Evolutionary conservation across 2,329 filamentous ascomycete species (phyloP).

Genomic region (Diaporthe caulivora): DNA sequence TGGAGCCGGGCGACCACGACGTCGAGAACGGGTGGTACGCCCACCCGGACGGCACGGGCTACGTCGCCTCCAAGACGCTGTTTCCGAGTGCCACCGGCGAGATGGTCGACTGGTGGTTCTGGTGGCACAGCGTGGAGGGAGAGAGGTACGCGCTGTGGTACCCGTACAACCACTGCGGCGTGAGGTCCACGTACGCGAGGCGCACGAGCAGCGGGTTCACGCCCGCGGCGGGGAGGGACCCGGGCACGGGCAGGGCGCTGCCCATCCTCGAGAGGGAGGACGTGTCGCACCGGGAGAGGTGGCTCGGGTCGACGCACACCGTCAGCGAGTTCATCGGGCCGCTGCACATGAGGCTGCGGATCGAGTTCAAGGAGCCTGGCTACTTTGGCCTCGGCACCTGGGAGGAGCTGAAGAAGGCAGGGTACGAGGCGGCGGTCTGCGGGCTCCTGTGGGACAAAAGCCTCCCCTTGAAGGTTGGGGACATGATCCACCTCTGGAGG

Average conservation of each 20-base stretch:
- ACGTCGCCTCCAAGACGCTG: conserved; percentile 39
- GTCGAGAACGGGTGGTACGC: conserved; percentile 41
- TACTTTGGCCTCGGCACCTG: conserved; percentile 33
- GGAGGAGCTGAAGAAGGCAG: conserved; percentile 32
- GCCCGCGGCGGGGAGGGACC: neutral
- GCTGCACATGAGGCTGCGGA: conserved; percentile 30
- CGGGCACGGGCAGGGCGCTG: neutral
- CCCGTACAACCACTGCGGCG: conserved; percentile 38
- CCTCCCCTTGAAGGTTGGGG: conserved; percentile 39
- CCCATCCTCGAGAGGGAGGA: conserved; percentile 33
- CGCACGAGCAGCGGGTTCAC: conserved; percentile 13
- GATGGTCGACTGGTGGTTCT: conserved; percentile 42
- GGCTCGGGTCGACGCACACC: conserved; percentile 39
- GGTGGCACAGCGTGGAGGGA: conserved; percentile 41
- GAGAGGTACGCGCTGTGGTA: conserved; percentile 41
- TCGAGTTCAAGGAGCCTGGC: conserved; percentile 39
- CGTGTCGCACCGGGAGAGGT: conserved; percentile 34
- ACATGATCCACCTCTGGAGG: conserved; percentile 40
- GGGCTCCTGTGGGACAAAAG: conserved; percentile 37
- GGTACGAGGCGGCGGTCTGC: conserved; percentile 36
- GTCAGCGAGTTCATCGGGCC: conserved; percentile 38
- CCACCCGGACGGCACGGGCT: conserved; percentile 38
- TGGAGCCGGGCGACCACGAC: conserved; percentile 35
- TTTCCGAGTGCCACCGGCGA: conserved; percentile 37
- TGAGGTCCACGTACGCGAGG: conserved; percentile 14